phyloP scores from a whole-genome alignment of 179 eudicot species.

The Silene vulgaris region DNA sequence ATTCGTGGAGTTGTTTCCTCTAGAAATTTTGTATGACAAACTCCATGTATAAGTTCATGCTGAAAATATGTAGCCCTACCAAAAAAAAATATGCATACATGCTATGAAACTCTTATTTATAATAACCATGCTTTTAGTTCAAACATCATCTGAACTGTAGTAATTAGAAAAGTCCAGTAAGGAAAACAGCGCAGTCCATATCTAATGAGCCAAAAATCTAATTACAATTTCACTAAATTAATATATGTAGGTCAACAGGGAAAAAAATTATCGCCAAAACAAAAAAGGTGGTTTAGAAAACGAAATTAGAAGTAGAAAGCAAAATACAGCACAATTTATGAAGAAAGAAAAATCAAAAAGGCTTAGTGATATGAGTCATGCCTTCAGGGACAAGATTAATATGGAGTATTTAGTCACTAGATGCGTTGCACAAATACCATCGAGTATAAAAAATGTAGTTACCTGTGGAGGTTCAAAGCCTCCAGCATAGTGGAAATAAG shows the following conservation, averaged over 20 bases:
- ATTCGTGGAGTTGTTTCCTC: neutral
- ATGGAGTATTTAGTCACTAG: neutral
- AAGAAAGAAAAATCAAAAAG: neutral
- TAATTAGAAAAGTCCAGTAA: too few species aligned
- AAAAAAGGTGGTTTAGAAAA: neutral
- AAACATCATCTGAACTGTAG: too few species aligned
- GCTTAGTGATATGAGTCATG: neutral
- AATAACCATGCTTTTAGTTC: too few species aligned
- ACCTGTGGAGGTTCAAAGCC: slow-evolving; percentile 98
- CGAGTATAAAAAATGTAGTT: slow-evolving; percentile 5
- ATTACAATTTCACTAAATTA: neutral
- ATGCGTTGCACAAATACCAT: neutral
- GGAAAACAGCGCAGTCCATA: too few species aligned
- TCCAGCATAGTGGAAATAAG: slow-evolving; percentile 93
- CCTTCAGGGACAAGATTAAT: neutral
- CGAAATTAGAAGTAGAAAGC: neutral
- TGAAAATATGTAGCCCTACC: too few species aligned
- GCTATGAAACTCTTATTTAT: too few species aligned
- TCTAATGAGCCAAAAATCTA: too few species aligned
- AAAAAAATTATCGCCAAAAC: neutral
- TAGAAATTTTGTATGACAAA: too few species aligned
- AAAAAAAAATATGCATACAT: too few species aligned
- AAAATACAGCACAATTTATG: neutral
- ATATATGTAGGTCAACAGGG: neutral
- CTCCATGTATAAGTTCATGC: too few species aligned